Evolutionary conservation across 306 rosid genomes (phyloP), one percentile per base, ranked within the genome.

Genomic region (Vicia villosa): DNA sequence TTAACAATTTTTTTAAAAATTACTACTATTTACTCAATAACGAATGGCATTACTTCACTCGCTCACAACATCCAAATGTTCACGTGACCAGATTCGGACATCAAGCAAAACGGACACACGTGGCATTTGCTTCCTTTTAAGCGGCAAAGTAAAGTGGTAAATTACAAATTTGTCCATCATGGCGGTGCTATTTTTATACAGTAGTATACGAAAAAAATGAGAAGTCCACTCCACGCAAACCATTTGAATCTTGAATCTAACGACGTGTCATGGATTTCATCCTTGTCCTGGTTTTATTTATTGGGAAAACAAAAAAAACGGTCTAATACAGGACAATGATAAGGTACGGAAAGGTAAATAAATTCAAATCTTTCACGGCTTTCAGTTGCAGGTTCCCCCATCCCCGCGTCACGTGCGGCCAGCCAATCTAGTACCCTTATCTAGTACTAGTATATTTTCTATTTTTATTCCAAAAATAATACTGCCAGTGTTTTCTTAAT

Each of bases 41-140:
- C 24, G 24, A 22, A 22, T 22, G 24, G 24, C 3, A 22, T 22
- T 22, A 22, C 3, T 22, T 22, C 24, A 22, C 2, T 26, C 30
- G 30, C 4, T 26, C 30, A 26, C 30, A 26, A 26, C 30, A 26
- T 26, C 30, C 30, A 26, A 3, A 30, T 30, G 34, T 30, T 5
- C 50, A 83, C 92, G 83, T 89, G 90, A 65, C 66, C 10, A 17
- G 9, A 22, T 52, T 69, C n/a, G 17, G 6, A 28, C 55, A 30
- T 10, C 17, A 56, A 34, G 24, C 38, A 57, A 21, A 55, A 83
- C 52, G 51, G 62, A 82, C 89, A 82, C 85, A 85, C 85, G 91
- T 84, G 91, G 79, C 68, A n/a, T 14, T 87, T 87, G 88, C 89
- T 60, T 68, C 93, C 87, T 70, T 69, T 11, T 42, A 58, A 73